Evolutionary conservation across 768 basidiomycete species (phyloP).

Genomic region (Xerocomellus chrysenteron): DNA sequence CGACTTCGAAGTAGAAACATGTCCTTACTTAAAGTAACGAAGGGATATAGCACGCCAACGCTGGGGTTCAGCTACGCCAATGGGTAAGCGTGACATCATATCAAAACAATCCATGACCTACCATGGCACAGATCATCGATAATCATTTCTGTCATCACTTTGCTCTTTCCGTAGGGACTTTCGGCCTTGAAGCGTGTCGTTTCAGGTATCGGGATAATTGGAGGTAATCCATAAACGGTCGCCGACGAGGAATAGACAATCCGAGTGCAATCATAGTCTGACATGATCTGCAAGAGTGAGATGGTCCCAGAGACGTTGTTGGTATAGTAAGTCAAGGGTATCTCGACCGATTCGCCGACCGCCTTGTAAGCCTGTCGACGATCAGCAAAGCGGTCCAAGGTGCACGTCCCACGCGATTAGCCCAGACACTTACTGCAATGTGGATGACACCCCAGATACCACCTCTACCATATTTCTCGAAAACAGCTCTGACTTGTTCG

Average conservation of each 20-base stretch:
- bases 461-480: conserved; percentile 80
- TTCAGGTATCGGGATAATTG: conserved; percentile 91
- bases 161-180: conserved; percentile 95
- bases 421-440: conserved; percentile 68
- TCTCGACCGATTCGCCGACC: conserved; percentile 94
- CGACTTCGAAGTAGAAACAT: not conserved
- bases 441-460: conserved; percentile 97
- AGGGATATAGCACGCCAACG: conserved; percentile 83
- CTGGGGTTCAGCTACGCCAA: conserved; percentile 55
- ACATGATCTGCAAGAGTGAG: conserved; percentile 83
- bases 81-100: conserved; percentile 3
- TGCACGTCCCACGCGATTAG: not conserved
- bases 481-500: conserved; percentile 72
- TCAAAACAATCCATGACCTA: conserved; percentile 34
- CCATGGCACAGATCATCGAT: conserved; percentile 84
- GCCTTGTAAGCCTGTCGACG: conserved; percentile 85
- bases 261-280: conserved; percentile 76
- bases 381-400: not conserved
- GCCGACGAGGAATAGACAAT: conserved; percentile 98
- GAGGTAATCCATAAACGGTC: conserved; percentile 95
- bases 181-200: conserved; percentile 82
- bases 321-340: conserved; percentile 88
- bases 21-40: conserved; percentile 91
- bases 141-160: conserved; percentile 89
- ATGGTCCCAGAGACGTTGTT: conserved; percentile 93